These are phyloP conservation scores for Micromonas pusilla DNA, from an alignment of 139 green algal genomes.

Conservation along the genomic window DNA sequence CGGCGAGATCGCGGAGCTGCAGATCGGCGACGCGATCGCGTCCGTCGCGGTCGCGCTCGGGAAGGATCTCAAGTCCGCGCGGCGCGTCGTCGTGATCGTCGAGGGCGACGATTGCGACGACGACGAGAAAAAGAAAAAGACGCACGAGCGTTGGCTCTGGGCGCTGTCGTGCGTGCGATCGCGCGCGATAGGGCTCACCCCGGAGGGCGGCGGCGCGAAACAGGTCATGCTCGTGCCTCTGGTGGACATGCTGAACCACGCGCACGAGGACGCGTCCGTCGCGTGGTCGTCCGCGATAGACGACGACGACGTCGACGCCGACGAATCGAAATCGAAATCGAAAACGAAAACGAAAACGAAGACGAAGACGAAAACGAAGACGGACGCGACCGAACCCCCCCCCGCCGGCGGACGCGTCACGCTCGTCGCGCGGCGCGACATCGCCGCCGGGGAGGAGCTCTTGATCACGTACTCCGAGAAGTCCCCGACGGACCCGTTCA, in stretches of 20 bases:
- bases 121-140: neutral
- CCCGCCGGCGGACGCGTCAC: neutral
- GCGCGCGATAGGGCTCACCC: neutral
- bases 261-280: neutral
- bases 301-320: neutral
- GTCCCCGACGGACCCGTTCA: neutral
- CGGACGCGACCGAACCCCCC: neutral
- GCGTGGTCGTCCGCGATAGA: neutral
- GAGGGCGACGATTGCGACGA: neutral
- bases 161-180: neutral
- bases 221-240: neutral
- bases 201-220: neutral
- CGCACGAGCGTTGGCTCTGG: neutral
- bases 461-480: neutral
- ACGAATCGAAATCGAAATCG: neutral
- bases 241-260: slow-evolving; percentile 21
- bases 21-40: neutral
- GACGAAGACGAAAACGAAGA: neutral
- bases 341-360: neutral
- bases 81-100: neutral
- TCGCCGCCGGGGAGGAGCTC: neutral
- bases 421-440: neutral
- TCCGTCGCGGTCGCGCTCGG: neutral
- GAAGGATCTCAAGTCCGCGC: neutral
- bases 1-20: slow-evolving; percentile 8